phyloP scores from a whole-genome alignment of 176 grass and related monocot genomes.

The Pontederia crassipes region DNA sequence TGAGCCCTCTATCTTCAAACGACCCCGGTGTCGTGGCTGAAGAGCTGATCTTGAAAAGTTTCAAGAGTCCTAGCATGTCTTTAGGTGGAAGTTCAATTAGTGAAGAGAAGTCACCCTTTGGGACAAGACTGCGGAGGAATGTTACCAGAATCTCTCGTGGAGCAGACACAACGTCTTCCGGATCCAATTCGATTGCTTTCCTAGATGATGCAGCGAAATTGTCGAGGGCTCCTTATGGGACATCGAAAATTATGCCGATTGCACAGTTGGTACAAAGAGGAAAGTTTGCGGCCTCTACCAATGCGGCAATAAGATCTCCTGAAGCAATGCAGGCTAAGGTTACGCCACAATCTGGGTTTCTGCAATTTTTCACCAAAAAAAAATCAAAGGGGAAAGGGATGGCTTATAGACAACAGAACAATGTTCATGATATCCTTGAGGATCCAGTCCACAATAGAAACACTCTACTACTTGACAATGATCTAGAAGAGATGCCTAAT shows the following conservation, averaged over 20 bases:
- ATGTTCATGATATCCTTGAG: slow-evolving; percentile 19
- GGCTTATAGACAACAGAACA: background rate
- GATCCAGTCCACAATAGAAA: slow-evolving; percentile 20
- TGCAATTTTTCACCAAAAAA: slow-evolving; percentile 32
- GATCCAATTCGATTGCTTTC: slow-evolving; percentile 13
- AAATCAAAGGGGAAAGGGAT: slow-evolving; percentile 69
- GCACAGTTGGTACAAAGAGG: slow-evolving; percentile 2
- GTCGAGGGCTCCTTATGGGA: slow-evolving; percentile 21
- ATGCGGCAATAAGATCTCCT: slow-evolving; percentile 30
- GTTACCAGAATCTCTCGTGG: slow-evolving; percentile 42
- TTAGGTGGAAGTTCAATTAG: slow-evolving; percentile 45
- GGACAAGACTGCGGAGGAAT: slow-evolving; percentile 66
- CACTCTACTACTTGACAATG: slow-evolving; percentile 27
- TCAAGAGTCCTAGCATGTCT: slow-evolving; percentile 29
- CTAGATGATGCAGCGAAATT: slow-evolving; percentile 24
- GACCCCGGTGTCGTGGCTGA: slow-evolving; percentile 40
- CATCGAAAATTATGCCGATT: slow-evolving; percentile 15
- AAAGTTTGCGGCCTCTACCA: slow-evolving; percentile 21
- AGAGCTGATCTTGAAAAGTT: slow-evolving; percentile 72
- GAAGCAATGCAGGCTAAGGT: slow-evolving; percentile 33
- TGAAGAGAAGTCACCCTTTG: slow-evolving; percentile 33
- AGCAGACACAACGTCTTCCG: slow-evolving; percentile 17
- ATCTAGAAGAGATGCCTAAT: slow-evolving; percentile 31
- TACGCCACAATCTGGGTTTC: slow-evolving; percentile 20
- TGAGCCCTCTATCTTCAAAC: slow-evolving; percentile 16